A percentile compares a stretch with the other conserved stretches of the same genome.
phyloP scores from a whole-genome alignment of 257 asterid species.

The Leptodermis oblonga region DNA sequence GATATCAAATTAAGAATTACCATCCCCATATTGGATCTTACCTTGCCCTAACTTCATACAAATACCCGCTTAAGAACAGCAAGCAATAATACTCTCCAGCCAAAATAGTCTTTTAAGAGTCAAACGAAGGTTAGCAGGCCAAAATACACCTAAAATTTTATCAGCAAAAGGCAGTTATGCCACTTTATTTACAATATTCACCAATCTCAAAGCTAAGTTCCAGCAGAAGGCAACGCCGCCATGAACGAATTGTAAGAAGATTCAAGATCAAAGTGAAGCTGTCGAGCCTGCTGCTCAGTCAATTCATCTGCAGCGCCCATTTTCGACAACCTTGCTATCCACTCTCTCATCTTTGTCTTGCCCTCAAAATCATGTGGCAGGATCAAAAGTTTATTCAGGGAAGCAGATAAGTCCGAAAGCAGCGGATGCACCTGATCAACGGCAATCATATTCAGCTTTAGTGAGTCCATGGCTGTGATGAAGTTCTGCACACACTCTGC shows the following conservation, averaged over 20 bases:
- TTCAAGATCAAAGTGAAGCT: slow-evolving; percentile 88
- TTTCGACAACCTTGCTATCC: slow-evolving; percentile 78
- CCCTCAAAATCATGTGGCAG: slow-evolving; percentile 92
- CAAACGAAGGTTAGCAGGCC: not conserved
- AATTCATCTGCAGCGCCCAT: slow-evolving; percentile 97
- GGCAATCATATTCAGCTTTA: slow-evolving; percentile 85
- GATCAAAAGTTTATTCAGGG: slow-evolving; percentile 73
- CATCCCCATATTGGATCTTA: too few species aligned
- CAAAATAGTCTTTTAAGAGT: not conserved
- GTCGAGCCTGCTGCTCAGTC: slow-evolving; percentile 97
- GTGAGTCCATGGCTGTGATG: slow-evolving; percentile 88
- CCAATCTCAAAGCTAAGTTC: slow-evolving; percentile 36
- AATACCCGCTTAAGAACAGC: slow-evolving; percentile 1
- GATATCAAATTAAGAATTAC: too few species aligned
- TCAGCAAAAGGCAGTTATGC: slow-evolving; percentile 9
- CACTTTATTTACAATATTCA: slow-evolving; percentile 38
- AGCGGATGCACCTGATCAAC: slow-evolving; percentile 95
- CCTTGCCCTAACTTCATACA: not conserved
- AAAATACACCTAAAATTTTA: not conserved
- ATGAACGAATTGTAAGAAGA: slow-evolving; percentile 91
- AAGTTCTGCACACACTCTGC: slow-evolving; percentile 93
- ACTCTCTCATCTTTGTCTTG: slow-evolving; percentile 84
- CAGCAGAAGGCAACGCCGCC: slow-evolving; percentile 82
- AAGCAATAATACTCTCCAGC: not conserved
- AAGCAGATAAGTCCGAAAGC: slow-evolving; percentile 67